These are phyloP conservation scores for Oryza meyeriana DNA, from an alignment of 176 grass and related monocot species.

Conservation along the genomic window DNA sequence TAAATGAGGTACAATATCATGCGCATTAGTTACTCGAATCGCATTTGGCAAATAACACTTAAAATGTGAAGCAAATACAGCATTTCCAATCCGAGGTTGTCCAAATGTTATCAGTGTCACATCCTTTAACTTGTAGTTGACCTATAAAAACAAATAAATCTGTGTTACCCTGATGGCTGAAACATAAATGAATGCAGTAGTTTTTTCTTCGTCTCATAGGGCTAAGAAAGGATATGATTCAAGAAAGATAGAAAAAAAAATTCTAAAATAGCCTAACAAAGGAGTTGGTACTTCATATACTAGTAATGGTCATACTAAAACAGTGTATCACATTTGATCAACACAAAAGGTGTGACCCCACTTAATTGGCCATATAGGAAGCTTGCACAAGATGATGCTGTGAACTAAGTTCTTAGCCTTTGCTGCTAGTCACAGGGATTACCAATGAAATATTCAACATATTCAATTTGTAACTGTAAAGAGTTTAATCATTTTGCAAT, in stretches of 20 bases:
- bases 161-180: neutral
- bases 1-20: constrained; percentile 80
- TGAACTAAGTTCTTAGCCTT: neutral
- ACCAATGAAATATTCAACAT: neutral
- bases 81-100: constrained; percentile 74
- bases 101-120: constrained; percentile 64
- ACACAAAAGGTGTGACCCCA: neutral
- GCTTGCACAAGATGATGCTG: neutral
- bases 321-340: neutral
- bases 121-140: constrained; percentile 48
- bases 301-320: neutral
- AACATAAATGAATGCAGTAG: neutral
- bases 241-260: neutral
- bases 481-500: neutral
- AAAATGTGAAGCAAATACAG: constrained; percentile 59
- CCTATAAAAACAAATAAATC: constrained; percentile 39
- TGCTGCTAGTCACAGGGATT: neutral
- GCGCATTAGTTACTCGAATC: constrained; percentile 51
- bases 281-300: neutral
- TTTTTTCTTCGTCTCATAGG: neutral
- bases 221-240: neutral
- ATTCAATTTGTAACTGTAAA: neutral
- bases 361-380: neutral
- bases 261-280: neutral
- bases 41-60: constrained; percentile 42